phyloP scores from a whole-genome alignment of 176 grass and related monocot species.

The Juncus effusus region DNA sequence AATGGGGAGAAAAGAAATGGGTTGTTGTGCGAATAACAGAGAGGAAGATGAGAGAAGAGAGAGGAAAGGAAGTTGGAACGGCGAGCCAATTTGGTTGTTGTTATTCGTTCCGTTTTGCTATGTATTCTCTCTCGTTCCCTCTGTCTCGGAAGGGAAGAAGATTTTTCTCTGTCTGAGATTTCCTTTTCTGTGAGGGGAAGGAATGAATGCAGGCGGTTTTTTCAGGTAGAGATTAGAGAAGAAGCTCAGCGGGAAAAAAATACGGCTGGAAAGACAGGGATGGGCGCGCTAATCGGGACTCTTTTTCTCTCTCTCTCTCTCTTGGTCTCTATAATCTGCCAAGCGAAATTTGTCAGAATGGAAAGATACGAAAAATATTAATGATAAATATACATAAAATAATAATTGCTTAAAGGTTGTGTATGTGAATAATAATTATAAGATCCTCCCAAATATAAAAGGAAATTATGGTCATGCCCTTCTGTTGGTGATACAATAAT shows the following conservation, averaged over 20 bases:
- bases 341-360: too few species aligned
- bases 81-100: slow-evolving; percentile 30
- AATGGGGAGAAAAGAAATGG: slow-evolving; percentile 31
- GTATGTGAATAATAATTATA: too few species aligned
- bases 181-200: slow-evolving; percentile 21
- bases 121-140: slow-evolving; percentile 29
- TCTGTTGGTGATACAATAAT: too few species aligned
- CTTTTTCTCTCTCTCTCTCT: slow-evolving; percentile 7
- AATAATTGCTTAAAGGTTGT: too few species aligned
- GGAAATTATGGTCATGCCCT: too few species aligned
- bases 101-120: slow-evolving; percentile 20
- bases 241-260: not conserved
- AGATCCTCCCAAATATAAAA: too few species aligned
- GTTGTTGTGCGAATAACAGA: slow-evolving; percentile 2
- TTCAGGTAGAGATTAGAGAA: slow-evolving; percentile 24
- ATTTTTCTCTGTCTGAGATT: not conserved
- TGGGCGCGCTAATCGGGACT: slow-evolving; percentile 41
- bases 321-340: not conserved
- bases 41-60: not conserved
- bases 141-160: not conserved
- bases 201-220: slow-evolving; percentile 18
- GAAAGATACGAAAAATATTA: too few species aligned
- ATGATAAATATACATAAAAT: too few species aligned
- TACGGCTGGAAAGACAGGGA: slow-evolving; percentile 21
- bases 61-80: slow-evolving; percentile 25